Base-by-base conservation (phyloP, 2,329 filamentous ascomycete species). In the Talaromyces sp. region DNA sequence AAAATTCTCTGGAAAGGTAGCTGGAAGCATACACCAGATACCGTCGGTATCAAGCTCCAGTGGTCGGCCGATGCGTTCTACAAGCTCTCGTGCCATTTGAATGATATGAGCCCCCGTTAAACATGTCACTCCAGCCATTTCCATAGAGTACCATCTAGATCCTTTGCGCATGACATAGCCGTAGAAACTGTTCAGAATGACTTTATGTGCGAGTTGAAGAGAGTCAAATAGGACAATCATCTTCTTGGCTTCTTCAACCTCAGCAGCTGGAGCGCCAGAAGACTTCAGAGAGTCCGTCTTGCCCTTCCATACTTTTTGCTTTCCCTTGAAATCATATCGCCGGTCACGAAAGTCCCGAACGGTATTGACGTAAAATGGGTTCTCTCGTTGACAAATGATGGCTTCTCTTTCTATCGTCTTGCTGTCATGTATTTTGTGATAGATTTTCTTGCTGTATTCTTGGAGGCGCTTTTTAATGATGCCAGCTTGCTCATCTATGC, bases 101-200 rank as follows among this genome's bases (percentile, higher is more conserved):
- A 99, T 99, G 72, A 99, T 99, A 49, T 88, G 90, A 32, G 95
- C 95, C 64, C 95, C 95, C 1, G 95, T 99, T 73, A 99, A 80
- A 78, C 95, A 99, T 49, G 95, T 99, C 4, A 99, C 95, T 68
- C 95, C 95, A 17, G 96, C 95, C 95, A 99, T 99, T 73, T 99
- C 95, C 84, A 99, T 88, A 19, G 95, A 99, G 73, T 99, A 99
- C 95, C 95, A 99, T 59, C 95, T 87, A 41, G 95, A 99, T 35
- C 95, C 95, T 74, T 99, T 99, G 79, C 95, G 85, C 95, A 99
- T 99, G 73, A 98, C 95, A 72, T 99, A 99, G 64, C 95, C 95
- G 68, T 99, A 99, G 80, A 99, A 99, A 59, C 92, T 96, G 80
- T 99, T 99, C 59, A 99, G 75, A 82, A 99, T 99, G 78, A 99